These are phyloP conservation scores for Eimeria acervulina DNA, from an alignment of 169 alveolate genomes.

Conservation along the genomic window DNA sequence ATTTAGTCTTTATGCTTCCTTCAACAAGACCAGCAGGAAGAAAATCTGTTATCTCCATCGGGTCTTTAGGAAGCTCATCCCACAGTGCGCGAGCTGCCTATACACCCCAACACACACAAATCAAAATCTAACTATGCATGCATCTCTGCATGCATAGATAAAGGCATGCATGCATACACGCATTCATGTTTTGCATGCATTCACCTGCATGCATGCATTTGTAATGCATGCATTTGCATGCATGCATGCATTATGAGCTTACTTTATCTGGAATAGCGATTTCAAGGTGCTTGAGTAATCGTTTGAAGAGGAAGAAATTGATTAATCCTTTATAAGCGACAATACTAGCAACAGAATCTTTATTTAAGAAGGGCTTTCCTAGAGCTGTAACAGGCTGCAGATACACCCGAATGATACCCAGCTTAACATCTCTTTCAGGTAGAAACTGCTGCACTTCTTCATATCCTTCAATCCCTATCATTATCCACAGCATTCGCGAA, in stretches of 20 bases:
- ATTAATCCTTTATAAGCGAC: constrained; percentile 72
- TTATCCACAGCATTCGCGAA: constrained; percentile 82
- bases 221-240: no score
- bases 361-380: constrained; percentile 60
- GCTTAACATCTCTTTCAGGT: constrained; percentile 80
- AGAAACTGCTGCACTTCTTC: constrained; percentile 81
- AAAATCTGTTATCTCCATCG: constrained; percentile 80
- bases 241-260: not conserved
- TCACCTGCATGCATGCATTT: no score
- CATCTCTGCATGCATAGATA: not conserved
- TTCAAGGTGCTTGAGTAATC: constrained; percentile 74
- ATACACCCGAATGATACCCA: constrained; percentile 73
- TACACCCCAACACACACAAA: no score
- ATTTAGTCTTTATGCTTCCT: constrained; percentile 64
- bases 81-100: constrained; percentile 78
- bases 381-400: constrained; percentile 72
- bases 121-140: no score
- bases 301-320: constrained; percentile 64
- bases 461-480: constrained; percentile 36
- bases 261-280: constrained; percentile 60
- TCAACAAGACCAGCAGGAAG: constrained; percentile 53
- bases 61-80: constrained; percentile 84
- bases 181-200: no score
- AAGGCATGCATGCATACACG: not conserved
- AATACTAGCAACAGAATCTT: constrained; percentile 56